phyloP scores from a whole-genome alignment of 805 yeast genomes.

The Metschnikowia rubicola region DNA sequence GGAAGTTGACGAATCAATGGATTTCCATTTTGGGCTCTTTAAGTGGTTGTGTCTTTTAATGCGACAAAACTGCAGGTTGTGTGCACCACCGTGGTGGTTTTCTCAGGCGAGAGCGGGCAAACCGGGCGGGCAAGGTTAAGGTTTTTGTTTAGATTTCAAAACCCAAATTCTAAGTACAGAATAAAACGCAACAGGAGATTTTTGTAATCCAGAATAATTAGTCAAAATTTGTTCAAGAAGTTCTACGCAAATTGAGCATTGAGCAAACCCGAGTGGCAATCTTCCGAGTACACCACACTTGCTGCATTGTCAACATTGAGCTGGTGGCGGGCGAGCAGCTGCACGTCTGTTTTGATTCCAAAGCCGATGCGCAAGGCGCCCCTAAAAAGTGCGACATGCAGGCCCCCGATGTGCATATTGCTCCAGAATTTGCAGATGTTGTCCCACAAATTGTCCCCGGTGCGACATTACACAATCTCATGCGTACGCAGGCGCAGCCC shows the following conservation, averaged over 20 bases:
- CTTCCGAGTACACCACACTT: neutral
- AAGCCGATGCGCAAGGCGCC: neutral
- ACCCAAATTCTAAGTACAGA: too few relatives aligned
- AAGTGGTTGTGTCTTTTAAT: slow-evolving; percentile 1
- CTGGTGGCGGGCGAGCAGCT: slow-evolving; percentile 1
- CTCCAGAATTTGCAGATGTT: neutral
- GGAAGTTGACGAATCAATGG: slow-evolving; percentile 1
- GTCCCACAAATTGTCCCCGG: neutral
- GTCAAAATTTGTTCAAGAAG: too few relatives aligned
- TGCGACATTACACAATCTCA: neutral
- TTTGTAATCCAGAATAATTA: too few relatives aligned
- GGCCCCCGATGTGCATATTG: neutral
- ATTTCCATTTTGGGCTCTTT: slow-evolving; percentile 6
- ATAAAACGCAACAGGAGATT: too few relatives aligned
- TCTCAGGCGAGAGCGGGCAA: too few relatives aligned
- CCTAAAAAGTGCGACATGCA: neutral
- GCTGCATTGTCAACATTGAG: neutral
- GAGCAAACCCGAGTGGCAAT: neutral
- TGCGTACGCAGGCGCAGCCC: slow-evolving; percentile 5
- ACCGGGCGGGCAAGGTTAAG: too few relatives aligned
- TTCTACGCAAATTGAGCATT: too few relatives aligned
- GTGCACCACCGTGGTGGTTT: neutral
- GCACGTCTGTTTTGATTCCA: neutral
- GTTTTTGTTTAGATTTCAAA: too few relatives aligned
- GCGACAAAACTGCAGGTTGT: neutral